A percentile compares a stretch with the other conserved stretches of the same genome.
Evolutionary conservation across 805 yeast genomes (phyloP).

Genomic region (Yarrowia bubula): DNA sequence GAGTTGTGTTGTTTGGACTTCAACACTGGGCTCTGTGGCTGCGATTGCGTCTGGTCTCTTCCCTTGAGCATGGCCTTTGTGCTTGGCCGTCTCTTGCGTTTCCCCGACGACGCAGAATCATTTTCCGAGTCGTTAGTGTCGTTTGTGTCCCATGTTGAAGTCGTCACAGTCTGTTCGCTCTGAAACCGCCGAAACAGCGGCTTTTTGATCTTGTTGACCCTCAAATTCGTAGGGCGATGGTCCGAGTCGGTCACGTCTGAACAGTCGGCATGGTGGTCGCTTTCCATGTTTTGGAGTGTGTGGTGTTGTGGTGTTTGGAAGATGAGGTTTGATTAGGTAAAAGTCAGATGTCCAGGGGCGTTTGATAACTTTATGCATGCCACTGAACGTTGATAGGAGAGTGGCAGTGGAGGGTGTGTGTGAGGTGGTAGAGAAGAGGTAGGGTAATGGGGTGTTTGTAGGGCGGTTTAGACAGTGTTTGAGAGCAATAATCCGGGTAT

Average conservation of each 20-base stretch:
- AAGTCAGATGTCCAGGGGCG: constrained; percentile 25
- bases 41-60: not conserved
- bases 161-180: not conserved
- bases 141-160: not conserved
- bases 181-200: constrained; percentile 10
- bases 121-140: constrained; percentile 6
- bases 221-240: not conserved
- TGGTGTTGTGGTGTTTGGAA: not conserved
- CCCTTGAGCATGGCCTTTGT: not conserved
- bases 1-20: constrained; percentile 10
- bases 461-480: not conserved
- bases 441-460: no score
- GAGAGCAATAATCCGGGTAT: not conserved
- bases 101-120: not conserved
- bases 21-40: constrained; percentile 1
- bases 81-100: not conserved
- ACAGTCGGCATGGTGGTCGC: not conserved
- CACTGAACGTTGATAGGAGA: not conserved
- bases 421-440: no score
- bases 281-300: not conserved
- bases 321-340: not conserved
- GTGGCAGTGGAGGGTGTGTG: not conserved
- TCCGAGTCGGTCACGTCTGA: constrained; percentile 22
- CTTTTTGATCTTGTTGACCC: not conserved
- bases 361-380: constrained; percentile 18